Percentiles rank a stretch among this genome's conserved stretches.
phyloP scores from a whole-genome alignment of 179 eudicot genomes.

The Beta lomatogona region DNA sequence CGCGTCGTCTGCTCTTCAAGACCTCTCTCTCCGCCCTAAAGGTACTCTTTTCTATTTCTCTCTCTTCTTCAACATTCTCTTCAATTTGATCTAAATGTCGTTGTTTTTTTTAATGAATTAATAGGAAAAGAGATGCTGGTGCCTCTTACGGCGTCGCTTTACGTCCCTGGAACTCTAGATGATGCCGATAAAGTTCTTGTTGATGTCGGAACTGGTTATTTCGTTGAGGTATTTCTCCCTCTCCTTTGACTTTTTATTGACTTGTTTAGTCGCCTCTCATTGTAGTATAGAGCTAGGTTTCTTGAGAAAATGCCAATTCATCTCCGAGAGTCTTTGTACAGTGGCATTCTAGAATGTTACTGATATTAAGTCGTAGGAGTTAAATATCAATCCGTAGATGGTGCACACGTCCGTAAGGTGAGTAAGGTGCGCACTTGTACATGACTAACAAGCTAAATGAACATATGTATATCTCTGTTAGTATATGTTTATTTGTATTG shows the following conservation, averaged over 20 bases:
- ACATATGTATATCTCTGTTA: too few species aligned
- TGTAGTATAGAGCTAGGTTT: not conserved
- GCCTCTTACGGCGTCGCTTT: constrained; percentile 90
- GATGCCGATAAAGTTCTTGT: constrained; percentile 81
- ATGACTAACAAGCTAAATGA: too few species aligned
- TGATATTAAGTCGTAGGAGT: too few species aligned
- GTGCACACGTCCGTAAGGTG: too few species aligned
- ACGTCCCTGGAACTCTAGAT: constrained; percentile 86
- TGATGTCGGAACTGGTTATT: constrained; percentile 95
- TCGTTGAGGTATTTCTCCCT: constrained; percentile 59
- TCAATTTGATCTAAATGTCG: too few species aligned
- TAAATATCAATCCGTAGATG: too few species aligned
- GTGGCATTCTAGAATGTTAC: not conserved
- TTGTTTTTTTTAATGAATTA: too few species aligned
- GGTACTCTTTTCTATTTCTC: constrained; percentile 33
- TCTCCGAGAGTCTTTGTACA: not conserved
- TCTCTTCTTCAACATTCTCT: not conserved
- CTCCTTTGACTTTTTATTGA: not conserved
- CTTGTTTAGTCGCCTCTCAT: not conserved
- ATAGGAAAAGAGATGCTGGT: constrained; percentile 87
- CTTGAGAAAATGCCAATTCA: not conserved
- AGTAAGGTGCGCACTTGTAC: too few species aligned
- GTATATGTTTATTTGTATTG: too few species aligned
- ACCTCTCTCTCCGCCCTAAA: constrained; percentile 87
- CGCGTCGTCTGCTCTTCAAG: constrained; percentile 77